Base-by-base conservation (phyloP, 2,329 filamentous ascomycete genomes). In the Xylariaceae sp. region DNA sequence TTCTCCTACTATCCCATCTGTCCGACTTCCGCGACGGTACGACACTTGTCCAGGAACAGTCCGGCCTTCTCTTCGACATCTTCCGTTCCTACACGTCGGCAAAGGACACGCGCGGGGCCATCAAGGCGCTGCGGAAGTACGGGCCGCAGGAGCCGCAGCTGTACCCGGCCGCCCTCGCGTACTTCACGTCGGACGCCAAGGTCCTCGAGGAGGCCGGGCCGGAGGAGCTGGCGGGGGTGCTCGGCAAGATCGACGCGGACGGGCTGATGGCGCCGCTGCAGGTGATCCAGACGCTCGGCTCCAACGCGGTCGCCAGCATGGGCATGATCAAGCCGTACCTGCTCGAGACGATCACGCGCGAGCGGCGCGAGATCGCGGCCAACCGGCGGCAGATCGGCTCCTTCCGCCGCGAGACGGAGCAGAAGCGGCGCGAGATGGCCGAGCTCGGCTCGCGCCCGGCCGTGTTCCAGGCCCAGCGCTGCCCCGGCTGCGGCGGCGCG, bases 241-340 rank as follows among this genome's bases (percentile, higher is more conserved):
- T 98, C 9, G 73, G 77, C 44, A 88, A 85, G 50, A 96, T 98
- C 46, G 86, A 95, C 54, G 74, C 82, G 42, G 88, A 94, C 49
- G 82, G 86, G 1, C 74, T 98, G 23, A 92, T 98, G 85, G 90
- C 92, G 1, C 92, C 92, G 1, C 67, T 98, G 4, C 92, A 98
- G 57, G 92, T 98, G 19, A 92, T 98, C 12, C 90, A 98, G 59
- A 92, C 89, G 0, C 73, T 98, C 0, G 66, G 68, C n/a, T 66
- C 72, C 29, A 58, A 67, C 55, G 37, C 62, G 39, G 86, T 95
- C 3, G 90, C 93, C 1, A 96, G 88, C 0, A 95, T 98, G 85
- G 92, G 90, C 32, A 88, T 96, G 73, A 82, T 98, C 42, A 96
- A 95, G 61, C 78, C 80, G 5, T 98, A 98, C 59, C 77, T 98